Conservation (phyloP, 2,329 filamentous ascomycete species). For the Epichloe baconii region DNA sequence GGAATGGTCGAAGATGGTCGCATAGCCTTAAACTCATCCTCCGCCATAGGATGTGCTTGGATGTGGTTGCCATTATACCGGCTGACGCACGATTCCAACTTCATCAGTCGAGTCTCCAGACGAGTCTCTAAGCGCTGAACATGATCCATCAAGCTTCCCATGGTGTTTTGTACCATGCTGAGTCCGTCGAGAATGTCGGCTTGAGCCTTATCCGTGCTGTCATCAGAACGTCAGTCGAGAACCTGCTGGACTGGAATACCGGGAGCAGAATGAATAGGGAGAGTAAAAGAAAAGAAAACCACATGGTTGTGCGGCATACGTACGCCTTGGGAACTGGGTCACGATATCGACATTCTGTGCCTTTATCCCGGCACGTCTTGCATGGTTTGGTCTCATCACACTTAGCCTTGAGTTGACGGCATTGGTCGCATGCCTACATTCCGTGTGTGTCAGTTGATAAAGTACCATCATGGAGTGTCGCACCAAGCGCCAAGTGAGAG, state of each 20-base stretch:
- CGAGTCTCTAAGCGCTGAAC: slow-evolving; percentile 26
- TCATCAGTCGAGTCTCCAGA: slow-evolving; percentile 25
- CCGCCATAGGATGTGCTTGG: slow-evolving; percentile 17
- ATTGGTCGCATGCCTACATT: slow-evolving; percentile 74
- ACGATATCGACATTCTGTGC: slow-evolving; percentile 71
- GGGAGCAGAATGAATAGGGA: neutral
- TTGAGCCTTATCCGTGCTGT: slow-evolving; percentile 45
- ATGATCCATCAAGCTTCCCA: slow-evolving; percentile 23
- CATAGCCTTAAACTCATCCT: slow-evolving; percentile 17
- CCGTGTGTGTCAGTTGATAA: neutral
- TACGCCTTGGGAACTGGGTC: slow-evolving; percentile 88
- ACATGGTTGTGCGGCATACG: neutral
- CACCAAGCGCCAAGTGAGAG: neutral
- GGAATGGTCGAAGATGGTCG: slow-evolving; percentile 11
- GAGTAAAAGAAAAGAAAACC: neutral
- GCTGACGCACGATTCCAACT: slow-evolving; percentile 18
- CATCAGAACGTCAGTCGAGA: slow-evolving; percentile 6
- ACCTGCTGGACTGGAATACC: neutral
- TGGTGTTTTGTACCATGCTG: slow-evolving; percentile 24
- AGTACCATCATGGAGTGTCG: no score
- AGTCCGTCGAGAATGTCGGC: slow-evolving; percentile 48
- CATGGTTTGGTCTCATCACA: slow-evolving; percentile 78
- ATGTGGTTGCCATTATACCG: slow-evolving; percentile 6
- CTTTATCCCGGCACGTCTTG: slow-evolving; percentile 81
- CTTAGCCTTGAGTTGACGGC: slow-evolving; percentile 76